Evolutionary conservation across 202 grass and related monocot species (phyloP).

Genomic region (Miscanthus sacchariflorus): DNA sequence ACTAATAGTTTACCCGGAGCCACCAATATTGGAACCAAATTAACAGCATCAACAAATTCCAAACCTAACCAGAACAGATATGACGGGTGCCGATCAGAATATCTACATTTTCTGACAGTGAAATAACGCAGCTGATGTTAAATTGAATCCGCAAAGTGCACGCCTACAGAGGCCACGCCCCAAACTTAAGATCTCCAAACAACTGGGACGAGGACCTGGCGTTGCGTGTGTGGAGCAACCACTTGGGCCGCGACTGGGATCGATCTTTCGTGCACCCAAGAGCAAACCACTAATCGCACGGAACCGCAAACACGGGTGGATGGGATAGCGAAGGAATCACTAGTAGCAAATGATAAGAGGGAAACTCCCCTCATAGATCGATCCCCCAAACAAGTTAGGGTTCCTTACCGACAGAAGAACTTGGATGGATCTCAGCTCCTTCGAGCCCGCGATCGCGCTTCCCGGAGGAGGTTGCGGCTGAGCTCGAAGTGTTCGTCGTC

Average conservation of each 20-base stretch:
- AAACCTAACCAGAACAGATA: not conserved
- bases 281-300: not conserved
- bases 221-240: not conserved
- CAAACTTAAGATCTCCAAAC: not conserved
- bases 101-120: slow-evolving; percentile 15
- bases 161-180: not conserved
- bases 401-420: not conserved
- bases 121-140: not conserved
- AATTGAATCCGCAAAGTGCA: not conserved
- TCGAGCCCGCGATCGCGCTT: not conserved
- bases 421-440: not conserved
- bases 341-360: not conserved
- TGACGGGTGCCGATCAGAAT: not conserved
- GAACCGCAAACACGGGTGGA: not conserved
- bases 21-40: not conserved
- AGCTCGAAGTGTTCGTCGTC: not conserved
- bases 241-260: not conserved
- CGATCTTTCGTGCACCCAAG: not conserved
- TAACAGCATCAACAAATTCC: not conserved
- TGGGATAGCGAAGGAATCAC: not conserved
- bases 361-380: not conserved
- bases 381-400: not conserved
- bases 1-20: not conserved
- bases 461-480: not conserved
- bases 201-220: not conserved